Evolutionary conservation across 2,329 filamentous ascomycete genomes (phyloP).

Genomic region (Botrytis hyacinthi): DNA sequence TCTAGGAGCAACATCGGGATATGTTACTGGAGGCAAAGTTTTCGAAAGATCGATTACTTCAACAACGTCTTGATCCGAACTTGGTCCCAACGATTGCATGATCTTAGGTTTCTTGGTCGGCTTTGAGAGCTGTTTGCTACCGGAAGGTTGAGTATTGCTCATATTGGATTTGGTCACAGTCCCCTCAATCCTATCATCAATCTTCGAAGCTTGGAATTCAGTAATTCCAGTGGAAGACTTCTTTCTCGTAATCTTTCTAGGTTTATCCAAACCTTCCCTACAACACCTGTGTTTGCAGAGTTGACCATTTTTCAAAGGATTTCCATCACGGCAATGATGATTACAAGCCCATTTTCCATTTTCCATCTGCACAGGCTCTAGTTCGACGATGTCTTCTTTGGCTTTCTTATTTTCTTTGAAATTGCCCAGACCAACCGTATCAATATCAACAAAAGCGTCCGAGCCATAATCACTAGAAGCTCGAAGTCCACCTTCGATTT

Average conservation of each 20-base stretch:
- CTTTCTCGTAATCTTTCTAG: conserved; percentile 36
- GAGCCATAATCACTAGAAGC: conserved; percentile 29
- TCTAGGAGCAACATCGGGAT: conserved; percentile 29
- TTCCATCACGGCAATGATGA: conserved; percentile 56
- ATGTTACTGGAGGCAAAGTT: conserved; percentile 20
- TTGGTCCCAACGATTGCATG: background rate
- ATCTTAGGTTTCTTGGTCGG: background rate
- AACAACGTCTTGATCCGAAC: conserved; percentile 22
- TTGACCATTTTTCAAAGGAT: conserved; percentile 42
- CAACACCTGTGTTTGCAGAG: conserved; percentile 72
- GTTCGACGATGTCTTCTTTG: conserved; percentile 3
- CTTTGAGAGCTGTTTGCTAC: background rate
- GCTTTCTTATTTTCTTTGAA: conserved; percentile 3
- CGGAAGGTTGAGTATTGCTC: background rate
- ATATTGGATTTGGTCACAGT: background rate
- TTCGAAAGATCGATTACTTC: conserved; percentile 37
- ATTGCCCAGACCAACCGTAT: conserved; percentile 38
- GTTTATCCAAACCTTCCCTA: conserved; percentile 66
- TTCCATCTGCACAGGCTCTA: conserved; percentile 51
- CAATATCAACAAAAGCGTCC: conserved; percentile 55
- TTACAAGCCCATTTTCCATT: conserved; percentile 76
- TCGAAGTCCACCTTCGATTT: conserved; percentile 24
- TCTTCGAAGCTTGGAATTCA: background rate
- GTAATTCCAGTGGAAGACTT: conserved; percentile 10
- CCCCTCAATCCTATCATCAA: background rate